Conservation (phyloP, 352 stramenopile genomes). For the Phytophthora foliorum region DNA sequence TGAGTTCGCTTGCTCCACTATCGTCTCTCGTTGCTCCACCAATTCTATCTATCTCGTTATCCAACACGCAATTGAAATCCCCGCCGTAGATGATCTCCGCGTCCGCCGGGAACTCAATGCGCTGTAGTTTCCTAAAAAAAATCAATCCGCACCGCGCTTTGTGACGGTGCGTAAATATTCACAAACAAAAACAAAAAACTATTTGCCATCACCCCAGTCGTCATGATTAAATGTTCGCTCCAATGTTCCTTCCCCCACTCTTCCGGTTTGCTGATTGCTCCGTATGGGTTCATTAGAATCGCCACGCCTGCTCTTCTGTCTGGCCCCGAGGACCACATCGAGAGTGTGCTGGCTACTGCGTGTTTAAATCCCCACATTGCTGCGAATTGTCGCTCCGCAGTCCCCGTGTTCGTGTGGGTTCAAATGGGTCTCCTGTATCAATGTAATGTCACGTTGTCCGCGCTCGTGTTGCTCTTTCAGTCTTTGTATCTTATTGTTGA, state of each 20-base stretch:
- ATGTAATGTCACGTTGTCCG: neutral
- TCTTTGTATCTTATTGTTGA: neutral
- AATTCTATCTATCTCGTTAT: neutral
- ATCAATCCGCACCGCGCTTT: neutral
- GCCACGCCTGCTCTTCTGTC: neutral
- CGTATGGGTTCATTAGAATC: neutral
- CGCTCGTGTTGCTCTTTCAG: neutral
- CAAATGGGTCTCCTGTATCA: neutral
- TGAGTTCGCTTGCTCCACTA: neutral
- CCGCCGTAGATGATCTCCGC: neutral
- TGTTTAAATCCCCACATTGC: neutral
- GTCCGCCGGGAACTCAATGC: neutral
- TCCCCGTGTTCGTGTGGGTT: neutral
- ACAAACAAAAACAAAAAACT: neutral
- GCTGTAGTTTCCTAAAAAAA: neutral
- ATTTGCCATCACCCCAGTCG: neutral
- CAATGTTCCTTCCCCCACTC: neutral
- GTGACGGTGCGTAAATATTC: too few species aligned
- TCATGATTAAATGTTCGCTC: neutral
- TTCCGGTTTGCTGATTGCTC: neutral
- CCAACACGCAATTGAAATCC: neutral
- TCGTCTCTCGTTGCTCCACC: neutral
- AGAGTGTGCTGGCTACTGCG: neutral
- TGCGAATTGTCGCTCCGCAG: neutral
- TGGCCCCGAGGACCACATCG: neutral